These are phyloP conservation scores for Apiosordaria backusii DNA, from an alignment of 495 filamentous ascomycete species.

Conservation along the genomic window DNA sequence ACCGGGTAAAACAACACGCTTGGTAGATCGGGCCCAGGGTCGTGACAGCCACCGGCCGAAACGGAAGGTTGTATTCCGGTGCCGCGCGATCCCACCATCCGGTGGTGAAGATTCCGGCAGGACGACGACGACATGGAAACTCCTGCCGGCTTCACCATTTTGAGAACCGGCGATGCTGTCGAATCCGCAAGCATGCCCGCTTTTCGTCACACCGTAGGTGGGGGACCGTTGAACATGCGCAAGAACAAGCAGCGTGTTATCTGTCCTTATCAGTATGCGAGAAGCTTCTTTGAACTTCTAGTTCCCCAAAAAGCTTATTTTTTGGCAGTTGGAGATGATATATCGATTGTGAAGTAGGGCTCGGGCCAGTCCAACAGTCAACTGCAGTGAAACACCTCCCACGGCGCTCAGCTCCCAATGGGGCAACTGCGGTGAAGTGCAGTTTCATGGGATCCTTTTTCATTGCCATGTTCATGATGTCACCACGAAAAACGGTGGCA, in stretches of 20 bases:
- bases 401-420: neutral
- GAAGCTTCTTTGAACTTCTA: neutral
- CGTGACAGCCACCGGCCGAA: neutral
- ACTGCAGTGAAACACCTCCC: neutral
- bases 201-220: neutral
- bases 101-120: neutral
- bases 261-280: neutral
- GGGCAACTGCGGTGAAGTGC: no score
- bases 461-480: neutral
- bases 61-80: constrained; percentile 7
- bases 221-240: neutral
- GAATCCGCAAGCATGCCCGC: neutral
- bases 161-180: neutral
- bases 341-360: neutral
- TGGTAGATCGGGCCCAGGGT: neutral
- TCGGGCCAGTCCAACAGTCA: no score
- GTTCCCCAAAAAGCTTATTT: neutral
- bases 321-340: neutral
- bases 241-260: neutral
- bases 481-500: neutral
- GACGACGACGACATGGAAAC: neutral
- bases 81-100: constrained; percentile 2
- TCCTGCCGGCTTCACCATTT: constrained; percentile 2
- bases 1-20: constrained; percentile 6
- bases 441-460: no score